Base-by-base conservation (phyloP, 208 protist genomes). In the Herpetomonas samuelpessoai region DNA sequence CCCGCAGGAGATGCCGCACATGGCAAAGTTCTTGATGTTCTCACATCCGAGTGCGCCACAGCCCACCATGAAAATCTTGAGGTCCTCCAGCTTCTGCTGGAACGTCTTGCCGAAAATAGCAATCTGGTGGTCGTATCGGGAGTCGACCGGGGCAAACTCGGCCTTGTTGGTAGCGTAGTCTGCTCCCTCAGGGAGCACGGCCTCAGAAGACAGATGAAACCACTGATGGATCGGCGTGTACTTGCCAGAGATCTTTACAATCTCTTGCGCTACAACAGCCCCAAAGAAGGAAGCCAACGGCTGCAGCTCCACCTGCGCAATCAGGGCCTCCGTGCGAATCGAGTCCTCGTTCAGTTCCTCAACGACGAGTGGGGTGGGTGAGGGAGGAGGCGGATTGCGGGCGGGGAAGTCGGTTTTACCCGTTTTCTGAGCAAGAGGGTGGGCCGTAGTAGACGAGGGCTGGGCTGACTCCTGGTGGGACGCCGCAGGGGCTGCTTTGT, bases 41-140 rank as follows among this genome's bases (percentile, higher is more conserved):
- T 99, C 99, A 73, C 98, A 99, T 4, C 99, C 98, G 46, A 99
- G 91, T 9, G 98, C 98, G 39, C 98, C 98, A 30, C 97, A 95
- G 39, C 98, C 98, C n/a, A 99, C 97, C 81, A 99, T 90, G 74
- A 99, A 99, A 49, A 86, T 53, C 25, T 75, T 79, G 31, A 93
- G 66, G 45, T 85, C 74, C 53, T 62, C 49, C 24, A 95, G 61
- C 55, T 80, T 81, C 24, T 84, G 53, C 41, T 81, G 71, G 68
- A 95, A 92, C 22, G 16, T 63, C 55, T 74, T 79, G n/a, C 89
- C 89, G 61, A 95, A 76, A 27, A 93, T 80, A 47, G 86, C 63
- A 54, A 90, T 85, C 30, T 88, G 71, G 52, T 92, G 62, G 55
- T 90, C 75, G 68, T 95, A 93, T 39, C 89, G 85, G 47, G 67